Conservation (phyloP, 2,329 filamentous ascomycete species). For the Hysterium pulicare region DNA sequence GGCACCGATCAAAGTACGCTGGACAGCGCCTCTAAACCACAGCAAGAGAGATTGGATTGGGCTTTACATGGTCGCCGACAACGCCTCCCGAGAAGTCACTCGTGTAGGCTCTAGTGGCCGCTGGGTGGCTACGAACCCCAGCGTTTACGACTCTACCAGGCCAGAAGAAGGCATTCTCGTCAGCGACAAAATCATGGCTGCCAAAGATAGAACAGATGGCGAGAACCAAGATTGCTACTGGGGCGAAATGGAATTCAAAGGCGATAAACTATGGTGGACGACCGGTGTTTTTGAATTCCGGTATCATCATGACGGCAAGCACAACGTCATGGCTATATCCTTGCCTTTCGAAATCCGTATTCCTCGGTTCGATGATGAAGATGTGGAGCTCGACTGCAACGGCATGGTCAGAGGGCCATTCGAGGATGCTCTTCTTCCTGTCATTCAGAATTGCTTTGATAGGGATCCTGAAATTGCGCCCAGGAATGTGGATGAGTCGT, state of each 20-base stretch:
- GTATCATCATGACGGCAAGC: conserved; percentile 89
- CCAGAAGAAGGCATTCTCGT: conserved; percentile 74
- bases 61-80: conserved; percentile 93
- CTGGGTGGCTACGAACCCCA: conserved; percentile 79
- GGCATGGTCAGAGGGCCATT: conserved; percentile 65
- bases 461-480: conserved; percentile 88
- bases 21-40: conserved; percentile 85
- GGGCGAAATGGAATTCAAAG: conserved; percentile 82
- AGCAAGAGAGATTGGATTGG: conserved; percentile 93
- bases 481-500: conserved; percentile 71
- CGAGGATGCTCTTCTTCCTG: conserved; percentile 72
- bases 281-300: conserved; percentile 95
- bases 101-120: conserved; percentile 81
- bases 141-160: conserved; percentile 70
- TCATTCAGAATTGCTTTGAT: conserved; percentile 91
- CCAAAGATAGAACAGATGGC: conserved; percentile 42
- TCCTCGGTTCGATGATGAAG: conserved; percentile 73
- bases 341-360: conserved; percentile 90
- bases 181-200: conserved; percentile 59
- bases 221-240: conserved; percentile 60
- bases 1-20: conserved; percentile 81
- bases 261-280: conserved; percentile 97
- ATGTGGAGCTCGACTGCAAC: conserved; percentile 57
- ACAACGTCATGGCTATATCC: conserved; percentile 92
- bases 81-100: conserved; percentile 78